These are phyloP conservation scores for Canavalia ensiformis DNA, from an alignment of 306 rosid species.

Conservation along the genomic window DNA sequence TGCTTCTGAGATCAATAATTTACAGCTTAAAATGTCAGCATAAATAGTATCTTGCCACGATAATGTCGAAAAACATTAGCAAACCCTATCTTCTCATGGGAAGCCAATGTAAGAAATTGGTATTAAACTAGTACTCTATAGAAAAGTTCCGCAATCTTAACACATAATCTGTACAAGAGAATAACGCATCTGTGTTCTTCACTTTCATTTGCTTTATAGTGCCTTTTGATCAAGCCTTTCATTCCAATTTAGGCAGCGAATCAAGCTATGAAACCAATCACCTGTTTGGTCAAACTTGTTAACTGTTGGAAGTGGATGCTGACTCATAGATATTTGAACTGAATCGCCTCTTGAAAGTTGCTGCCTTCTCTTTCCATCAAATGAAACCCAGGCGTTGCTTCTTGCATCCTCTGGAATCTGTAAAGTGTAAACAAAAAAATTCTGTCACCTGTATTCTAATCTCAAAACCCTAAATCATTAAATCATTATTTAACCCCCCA, in stretches of 20 bases:
- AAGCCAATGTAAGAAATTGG: constrained; percentile 47
- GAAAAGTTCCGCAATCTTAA: constrained; percentile 40
- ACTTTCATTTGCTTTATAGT: constrained; percentile 56
- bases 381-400: constrained; percentile 98
- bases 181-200: constrained; percentile 32
- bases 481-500: constrained; percentile 33
- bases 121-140: constrained; percentile 41
- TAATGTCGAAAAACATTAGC: constrained; percentile 17
- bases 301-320: constrained; percentile 97
- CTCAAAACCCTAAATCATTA: constrained; percentile 30
- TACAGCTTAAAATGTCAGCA: constrained; percentile 45
- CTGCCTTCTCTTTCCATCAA: constrained; percentile 98
- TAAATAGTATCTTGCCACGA: constrained; percentile 45
- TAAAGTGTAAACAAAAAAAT: constrained; percentile 52
- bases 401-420: constrained; percentile 98
- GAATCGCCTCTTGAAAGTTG: constrained; percentile 98
- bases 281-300: constrained; percentile 98
- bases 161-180: constrained; percentile 56
- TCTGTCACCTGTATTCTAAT: constrained; percentile 30
- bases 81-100: constrained; percentile 43
- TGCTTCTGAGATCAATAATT: constrained; percentile 39
- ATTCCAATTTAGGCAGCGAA: constrained; percentile 98
- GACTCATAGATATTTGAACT: constrained; percentile 86
- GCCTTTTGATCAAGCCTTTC: constrained; percentile 99
- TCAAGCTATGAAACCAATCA: constrained; percentile 98